These are phyloP conservation scores for Penicillium pulvis DNA, from an alignment of 495 filamentous ascomycete species.

Conservation along the genomic window DNA sequence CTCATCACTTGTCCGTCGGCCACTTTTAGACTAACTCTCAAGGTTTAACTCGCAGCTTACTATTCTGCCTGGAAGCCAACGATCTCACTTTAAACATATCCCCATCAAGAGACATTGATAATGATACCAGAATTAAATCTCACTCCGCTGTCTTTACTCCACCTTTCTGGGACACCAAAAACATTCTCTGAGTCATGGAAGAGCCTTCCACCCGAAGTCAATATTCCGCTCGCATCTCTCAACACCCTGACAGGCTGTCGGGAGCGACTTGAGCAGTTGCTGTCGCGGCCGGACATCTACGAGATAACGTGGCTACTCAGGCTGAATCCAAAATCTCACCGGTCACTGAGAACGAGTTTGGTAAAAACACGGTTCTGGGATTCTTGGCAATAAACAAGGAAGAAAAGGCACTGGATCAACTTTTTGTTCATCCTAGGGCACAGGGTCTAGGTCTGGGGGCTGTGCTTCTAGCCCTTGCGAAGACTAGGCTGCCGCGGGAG, in stretches of 20 bases:
- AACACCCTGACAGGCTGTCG: conserved; percentile 8
- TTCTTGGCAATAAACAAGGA: conserved; percentile 5
- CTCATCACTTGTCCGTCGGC: no score
- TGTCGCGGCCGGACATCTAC: conserved; percentile 1
- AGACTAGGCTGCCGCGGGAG: neutral
- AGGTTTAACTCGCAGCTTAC: no score
- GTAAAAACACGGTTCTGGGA: neutral
- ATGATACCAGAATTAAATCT: neutral
- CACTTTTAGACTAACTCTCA: no score
- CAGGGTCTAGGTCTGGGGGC: conserved; percentile 4
- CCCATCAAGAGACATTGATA: neutral
- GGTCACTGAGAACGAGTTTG: neutral
- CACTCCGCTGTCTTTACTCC: neutral
- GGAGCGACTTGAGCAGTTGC: conserved; percentile 3
- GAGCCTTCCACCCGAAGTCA: neutral
- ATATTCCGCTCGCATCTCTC: conserved; percentile 5
- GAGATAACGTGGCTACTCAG: neutral
- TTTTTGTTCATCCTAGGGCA: conserved; percentile 4
- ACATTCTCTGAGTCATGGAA: conserved; percentile 4
- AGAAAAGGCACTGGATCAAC: conserved; percentile 5
- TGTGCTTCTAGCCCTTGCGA: conserved; percentile 1
- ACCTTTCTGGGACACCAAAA: neutral
- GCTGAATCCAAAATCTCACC: neutral
- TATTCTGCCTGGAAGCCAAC: neutral
- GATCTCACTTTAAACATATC: neutral